Conservation (phyloP, 1,284 basidiomycete species). For the Cryptococcus wingfieldii region DNA sequence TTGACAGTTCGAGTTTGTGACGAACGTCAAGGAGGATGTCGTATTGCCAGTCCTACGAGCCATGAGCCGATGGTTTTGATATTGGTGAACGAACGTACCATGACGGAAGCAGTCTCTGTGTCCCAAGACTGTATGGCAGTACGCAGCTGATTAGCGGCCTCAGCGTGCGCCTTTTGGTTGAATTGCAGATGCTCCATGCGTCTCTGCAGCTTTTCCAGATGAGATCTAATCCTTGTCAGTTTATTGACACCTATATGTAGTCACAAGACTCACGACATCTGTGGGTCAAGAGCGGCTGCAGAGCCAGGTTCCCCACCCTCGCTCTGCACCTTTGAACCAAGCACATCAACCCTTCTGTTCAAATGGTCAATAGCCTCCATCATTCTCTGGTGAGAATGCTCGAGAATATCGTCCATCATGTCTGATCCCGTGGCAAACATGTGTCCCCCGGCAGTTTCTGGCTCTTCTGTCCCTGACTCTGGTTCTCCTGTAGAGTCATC, state of each 20-base stretch:
- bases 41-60: conserved; percentile 16
- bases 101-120: conserved; percentile 18
- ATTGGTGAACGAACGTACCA: conserved; percentile 13
- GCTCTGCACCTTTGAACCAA: conserved; percentile 8
- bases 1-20: conserved; percentile 14
- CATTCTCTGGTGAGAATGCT: conserved; percentile 45
- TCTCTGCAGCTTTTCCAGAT: conserved; percentile 14
- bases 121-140: conserved; percentile 24
- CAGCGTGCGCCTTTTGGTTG: conserved; percentile 20
- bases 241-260: too few relatives aligned
- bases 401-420: conserved; percentile 47
- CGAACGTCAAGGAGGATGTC: conserved; percentile 16
- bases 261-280: background rate
- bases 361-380: conserved; percentile 42
- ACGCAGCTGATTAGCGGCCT: conserved; percentile 20
- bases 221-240: conserved; percentile 4
- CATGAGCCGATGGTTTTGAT: background rate
- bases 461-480: background rate
- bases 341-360: conserved; percentile 29
- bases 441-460: background rate
- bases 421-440: conserved; percentile 35
- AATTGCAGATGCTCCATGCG: conserved; percentile 23
- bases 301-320: background rate
- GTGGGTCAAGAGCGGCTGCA: background rate
- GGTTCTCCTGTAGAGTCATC: background rate